Conservation (phyloP, 129 eudicot species). For the Centrapalus pauciflorus region DNA sequence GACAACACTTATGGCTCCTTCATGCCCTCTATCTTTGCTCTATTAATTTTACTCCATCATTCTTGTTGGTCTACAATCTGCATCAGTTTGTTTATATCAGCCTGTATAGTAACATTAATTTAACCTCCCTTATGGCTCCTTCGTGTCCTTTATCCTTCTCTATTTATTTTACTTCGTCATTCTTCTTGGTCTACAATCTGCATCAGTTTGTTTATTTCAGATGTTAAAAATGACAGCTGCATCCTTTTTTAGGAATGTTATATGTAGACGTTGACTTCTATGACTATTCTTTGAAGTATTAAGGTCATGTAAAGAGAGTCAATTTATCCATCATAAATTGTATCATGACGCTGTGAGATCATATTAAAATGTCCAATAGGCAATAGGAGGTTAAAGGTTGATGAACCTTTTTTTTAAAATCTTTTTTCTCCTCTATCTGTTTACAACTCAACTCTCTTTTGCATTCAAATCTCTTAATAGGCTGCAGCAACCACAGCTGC, state of each 20-base stretch:
- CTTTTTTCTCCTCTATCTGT: neutral
- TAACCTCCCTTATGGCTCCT: too few species aligned
- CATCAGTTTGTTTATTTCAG: neutral
- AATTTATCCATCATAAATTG: neutral
- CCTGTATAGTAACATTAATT: too few species aligned
- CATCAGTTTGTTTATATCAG: neutral
- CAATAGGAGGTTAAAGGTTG: constrained; percentile 1
- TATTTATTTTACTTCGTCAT: too few species aligned
- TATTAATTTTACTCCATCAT: too few species aligned
- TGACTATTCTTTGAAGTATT: neutral
- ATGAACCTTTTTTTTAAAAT: neutral
- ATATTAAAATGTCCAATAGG: neutral
- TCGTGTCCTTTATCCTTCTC: too few species aligned
- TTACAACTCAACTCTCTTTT: constrained; percentile 6
- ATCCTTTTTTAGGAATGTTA: neutral
- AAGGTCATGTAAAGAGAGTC: neutral
- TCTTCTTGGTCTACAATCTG: neutral
- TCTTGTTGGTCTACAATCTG: neutral
- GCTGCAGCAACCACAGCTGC: constrained; percentile 92
- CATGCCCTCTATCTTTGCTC: neutral
- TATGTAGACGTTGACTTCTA: neutral
- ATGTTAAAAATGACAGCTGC: neutral
- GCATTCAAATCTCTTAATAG: constrained; percentile 28
- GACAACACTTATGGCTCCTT: too few species aligned
- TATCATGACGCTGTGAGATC: neutral